Percentiles rank a stretch among this genome's conserved stretches.
Evolutionary conservation across 805 yeast species (phyloP).

Genomic region (Myxozyma neotropica): DNA sequence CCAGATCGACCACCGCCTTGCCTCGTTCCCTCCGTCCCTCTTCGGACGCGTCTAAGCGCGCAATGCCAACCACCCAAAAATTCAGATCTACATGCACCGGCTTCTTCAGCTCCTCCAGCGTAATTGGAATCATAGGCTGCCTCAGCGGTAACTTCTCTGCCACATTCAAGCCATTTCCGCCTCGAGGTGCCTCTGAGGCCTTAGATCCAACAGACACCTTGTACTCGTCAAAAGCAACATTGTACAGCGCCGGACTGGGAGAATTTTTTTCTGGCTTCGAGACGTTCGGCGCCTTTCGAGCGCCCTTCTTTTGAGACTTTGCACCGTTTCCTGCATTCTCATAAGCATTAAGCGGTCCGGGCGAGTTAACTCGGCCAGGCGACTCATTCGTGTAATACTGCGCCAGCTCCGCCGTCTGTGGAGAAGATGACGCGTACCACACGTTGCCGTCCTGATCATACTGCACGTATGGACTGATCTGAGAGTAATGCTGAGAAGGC

Average conservation of each 20-base stretch:
- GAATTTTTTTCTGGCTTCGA: background rate
- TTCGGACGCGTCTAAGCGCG: conserved; percentile 4
- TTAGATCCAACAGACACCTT: conserved; percentile 14
- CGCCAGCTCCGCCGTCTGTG: background rate
- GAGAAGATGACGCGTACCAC: conserved; percentile 12
- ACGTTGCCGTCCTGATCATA: conserved; percentile 22
- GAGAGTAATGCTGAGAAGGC: background rate
- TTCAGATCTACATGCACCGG: conserved; percentile 32
- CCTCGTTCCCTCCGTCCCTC: conserved; percentile 24
- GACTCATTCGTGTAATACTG: conserved; percentile 6
- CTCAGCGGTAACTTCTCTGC: conserved; percentile 36
- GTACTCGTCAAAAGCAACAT: conserved; percentile 25
- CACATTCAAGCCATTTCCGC: conserved; percentile 3
- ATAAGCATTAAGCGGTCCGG: background rate
- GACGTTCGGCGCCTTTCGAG: conserved; percentile 1
- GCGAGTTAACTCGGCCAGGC: conserved; percentile 5
- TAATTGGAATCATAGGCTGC: conserved; percentile 43
- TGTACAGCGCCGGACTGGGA: background rate
- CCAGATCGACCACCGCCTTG: conserved; percentile 1
- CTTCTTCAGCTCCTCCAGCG: conserved; percentile 39
- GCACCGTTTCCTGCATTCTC: background rate
- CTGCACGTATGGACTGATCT: conserved; percentile 22
- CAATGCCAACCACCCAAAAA: conserved; percentile 28
- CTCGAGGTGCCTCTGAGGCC: background rate
- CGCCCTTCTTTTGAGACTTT: background rate